A percentile compares a stretch with the other conserved stretches of the same genome.
Conservation (phyloP, 2,329 filamentous ascomycete species). For the Colletotrichum sidae region DNA sequence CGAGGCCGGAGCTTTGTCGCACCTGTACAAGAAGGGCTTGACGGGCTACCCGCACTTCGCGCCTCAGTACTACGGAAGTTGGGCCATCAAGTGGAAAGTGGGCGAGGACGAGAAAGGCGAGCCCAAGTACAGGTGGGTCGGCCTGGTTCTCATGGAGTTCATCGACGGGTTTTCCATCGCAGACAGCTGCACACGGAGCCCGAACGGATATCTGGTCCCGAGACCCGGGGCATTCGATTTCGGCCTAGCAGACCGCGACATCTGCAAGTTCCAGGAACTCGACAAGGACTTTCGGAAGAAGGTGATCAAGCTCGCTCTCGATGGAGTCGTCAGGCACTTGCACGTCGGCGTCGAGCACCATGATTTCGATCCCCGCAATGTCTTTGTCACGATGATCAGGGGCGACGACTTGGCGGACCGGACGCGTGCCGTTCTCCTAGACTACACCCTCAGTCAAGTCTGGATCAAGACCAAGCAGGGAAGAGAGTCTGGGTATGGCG, state of each 20-base stretch:
- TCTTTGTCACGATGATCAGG: background rate
- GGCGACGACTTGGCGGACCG: background rate
- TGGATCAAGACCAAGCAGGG: background rate
- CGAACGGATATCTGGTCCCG: background rate
- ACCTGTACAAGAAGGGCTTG: background rate
- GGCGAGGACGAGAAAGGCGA: background rate
- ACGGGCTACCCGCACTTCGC: background rate
- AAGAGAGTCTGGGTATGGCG: background rate
- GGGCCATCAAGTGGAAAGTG: background rate
- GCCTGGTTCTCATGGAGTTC: constrained; percentile 7
- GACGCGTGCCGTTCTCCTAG: background rate
- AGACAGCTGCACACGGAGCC: background rate
- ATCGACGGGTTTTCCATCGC: background rate
- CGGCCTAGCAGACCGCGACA: no score
- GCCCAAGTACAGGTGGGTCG: background rate
- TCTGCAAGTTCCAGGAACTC: no score
- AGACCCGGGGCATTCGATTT: no score
- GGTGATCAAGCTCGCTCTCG: no score
- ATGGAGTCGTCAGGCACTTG: background rate
- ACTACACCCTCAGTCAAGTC: background rate
- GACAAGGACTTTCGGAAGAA: no score
- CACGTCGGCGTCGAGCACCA: background rate
- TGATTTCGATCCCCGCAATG: background rate
- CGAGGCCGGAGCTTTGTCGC: background rate
- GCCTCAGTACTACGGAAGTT: constrained; percentile 10